These are phyloP conservation scores for Murraya paniculata DNA, from an alignment of 345 rosid genomes.

Conservation along the genomic window DNA sequence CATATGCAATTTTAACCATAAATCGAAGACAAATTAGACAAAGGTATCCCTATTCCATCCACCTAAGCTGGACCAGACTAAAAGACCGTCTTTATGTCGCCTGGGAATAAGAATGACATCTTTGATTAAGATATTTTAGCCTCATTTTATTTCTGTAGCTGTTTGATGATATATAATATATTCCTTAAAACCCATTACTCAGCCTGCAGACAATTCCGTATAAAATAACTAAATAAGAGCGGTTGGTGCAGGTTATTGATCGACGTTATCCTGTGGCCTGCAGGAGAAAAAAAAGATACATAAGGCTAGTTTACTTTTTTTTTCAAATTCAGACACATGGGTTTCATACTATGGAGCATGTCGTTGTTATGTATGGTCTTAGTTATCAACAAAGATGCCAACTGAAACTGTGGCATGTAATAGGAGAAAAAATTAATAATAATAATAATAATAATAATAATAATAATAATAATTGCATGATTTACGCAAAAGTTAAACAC, in stretches of 20 bases:
- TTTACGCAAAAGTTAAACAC: conserved; percentile 18
- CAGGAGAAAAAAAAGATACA: too few relatives aligned
- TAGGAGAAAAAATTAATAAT: background rate
- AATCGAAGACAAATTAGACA: background rate
- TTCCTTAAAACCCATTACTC: background rate
- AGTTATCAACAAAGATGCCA: background rate
- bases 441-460: background rate
- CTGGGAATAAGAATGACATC: background rate
- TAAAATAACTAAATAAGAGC: too few relatives aligned
- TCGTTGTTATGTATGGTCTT: background rate
- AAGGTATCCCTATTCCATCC: background rate
- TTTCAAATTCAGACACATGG: background rate
- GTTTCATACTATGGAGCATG: background rate
- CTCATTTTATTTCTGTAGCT: background rate
- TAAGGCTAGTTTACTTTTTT: too few relatives aligned
- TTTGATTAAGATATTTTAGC: background rate
- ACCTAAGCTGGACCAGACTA: background rate
- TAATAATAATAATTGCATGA: conserved; percentile 9
- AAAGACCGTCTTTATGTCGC: background rate
- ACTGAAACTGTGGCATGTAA: background rate
- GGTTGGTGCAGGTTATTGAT: background rate
- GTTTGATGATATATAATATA: background rate
- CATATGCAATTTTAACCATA: background rate
- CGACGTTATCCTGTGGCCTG: background rate
- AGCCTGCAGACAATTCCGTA: background rate